Percentiles rank a stretch among this genome's conserved stretches.
phyloP scores from a whole-genome alignment of 345 rosid genomes.

The Turnera subulata region DNA sequence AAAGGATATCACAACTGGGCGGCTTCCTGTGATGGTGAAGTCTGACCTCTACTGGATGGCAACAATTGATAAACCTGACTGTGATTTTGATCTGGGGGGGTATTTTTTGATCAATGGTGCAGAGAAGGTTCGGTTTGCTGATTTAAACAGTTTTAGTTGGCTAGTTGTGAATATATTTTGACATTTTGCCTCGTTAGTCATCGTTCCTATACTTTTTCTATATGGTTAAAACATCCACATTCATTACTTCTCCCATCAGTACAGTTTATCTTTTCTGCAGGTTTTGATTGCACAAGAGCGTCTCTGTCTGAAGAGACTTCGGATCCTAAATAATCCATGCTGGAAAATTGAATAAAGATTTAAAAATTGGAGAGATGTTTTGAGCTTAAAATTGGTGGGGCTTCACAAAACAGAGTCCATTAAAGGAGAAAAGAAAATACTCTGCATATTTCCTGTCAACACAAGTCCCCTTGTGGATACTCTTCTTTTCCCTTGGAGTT shows the following conservation, averaged over 20 bases:
- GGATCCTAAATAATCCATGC: constrained; percentile 56
- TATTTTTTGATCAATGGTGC: constrained; percentile 90
- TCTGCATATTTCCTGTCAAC: constrained; percentile 73
- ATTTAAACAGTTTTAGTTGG: no score
- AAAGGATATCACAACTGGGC: constrained; percentile 57
- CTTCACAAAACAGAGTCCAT: constrained; percentile 39
- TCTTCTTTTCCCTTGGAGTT: constrained; percentile 82
- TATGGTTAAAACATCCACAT: no score
- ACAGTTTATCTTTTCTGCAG: constrained; percentile 28
- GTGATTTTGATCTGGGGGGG: constrained; percentile 91
- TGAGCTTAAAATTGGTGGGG: constrained; percentile 51
- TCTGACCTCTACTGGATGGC: constrained; percentile 73
- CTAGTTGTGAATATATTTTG: background rate
- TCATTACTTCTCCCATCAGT: background rate
- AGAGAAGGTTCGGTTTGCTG: constrained; percentile 85
- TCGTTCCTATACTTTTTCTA: no score
- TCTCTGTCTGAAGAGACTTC: constrained; percentile 64
- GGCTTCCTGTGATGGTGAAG: constrained; percentile 88
- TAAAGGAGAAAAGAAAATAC: constrained; percentile 59
- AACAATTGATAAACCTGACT: constrained; percentile 52
- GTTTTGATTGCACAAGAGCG: constrained; percentile 89
- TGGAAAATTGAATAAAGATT: constrained; percentile 73
- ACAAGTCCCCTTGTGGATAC: constrained; percentile 72
- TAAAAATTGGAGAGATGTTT: constrained; percentile 56
- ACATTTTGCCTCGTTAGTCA: background rate